Evolutionary conservation across 306 rosid species (phyloP).

Genomic region (Castanea crenata): DNA sequence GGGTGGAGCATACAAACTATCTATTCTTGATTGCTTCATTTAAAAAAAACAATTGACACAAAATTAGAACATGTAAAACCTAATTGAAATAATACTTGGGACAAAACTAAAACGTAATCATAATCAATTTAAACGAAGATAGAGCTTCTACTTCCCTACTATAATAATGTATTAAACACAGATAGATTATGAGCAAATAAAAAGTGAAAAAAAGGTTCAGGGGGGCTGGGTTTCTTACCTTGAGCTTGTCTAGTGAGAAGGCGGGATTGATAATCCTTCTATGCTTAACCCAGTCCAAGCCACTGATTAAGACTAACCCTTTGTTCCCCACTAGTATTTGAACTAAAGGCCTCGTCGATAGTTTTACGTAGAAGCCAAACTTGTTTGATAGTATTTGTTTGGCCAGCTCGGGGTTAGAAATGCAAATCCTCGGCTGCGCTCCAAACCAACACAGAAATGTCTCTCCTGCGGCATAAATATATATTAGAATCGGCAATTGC

Average conservation of each 20-base stretch:
- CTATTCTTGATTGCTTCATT: too few relatives aligned
- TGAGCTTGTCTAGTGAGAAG: conserved; percentile 29
- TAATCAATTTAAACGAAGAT: too few relatives aligned
- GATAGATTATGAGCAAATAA: too few relatives aligned
- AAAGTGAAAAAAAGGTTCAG: not conserved
- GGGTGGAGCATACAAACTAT: too few relatives aligned
- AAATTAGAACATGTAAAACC: too few relatives aligned
- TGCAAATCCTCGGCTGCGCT: conserved; percentile 12
- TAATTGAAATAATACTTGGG: too few relatives aligned
- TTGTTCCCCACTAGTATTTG: conserved; percentile 4
- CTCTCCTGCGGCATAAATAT: conserved; percentile 26
- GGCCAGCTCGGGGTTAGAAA: conserved; percentile 25
- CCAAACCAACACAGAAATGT: conserved; percentile 31
- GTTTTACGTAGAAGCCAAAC: conserved; percentile 23
- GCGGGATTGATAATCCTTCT: conserved; percentile 36
- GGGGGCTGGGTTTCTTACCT: not conserved
- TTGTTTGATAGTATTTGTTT: conserved; percentile 29
- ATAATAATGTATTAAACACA: too few relatives aligned
- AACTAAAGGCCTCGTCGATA: not conserved
- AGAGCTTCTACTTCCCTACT: too few relatives aligned
- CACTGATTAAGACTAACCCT: conserved; percentile 3
- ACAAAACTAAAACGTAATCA: too few relatives aligned
- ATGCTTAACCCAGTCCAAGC: conserved; percentile 21
- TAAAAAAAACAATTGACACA: too few relatives aligned
- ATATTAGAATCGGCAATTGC: not conserved